Evolutionary conservation across 108 stramenopile species (phyloP), one percentile per base, ranked within the genome.

Genomic region (Skeletonema menzelii): DNA sequence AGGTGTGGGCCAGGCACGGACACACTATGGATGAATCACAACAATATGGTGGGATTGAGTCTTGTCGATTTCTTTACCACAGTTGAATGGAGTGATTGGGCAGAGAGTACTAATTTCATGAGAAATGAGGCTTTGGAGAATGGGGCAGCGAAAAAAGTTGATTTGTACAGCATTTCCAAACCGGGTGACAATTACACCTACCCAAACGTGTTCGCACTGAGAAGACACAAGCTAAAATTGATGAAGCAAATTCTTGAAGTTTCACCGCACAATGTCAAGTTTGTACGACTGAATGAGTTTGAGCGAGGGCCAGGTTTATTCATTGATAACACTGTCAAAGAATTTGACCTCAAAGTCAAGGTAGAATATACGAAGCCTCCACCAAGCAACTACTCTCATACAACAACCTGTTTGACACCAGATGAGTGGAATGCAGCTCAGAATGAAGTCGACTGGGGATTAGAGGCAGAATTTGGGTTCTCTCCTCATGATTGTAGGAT

Each of bases 11-110:
- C 73, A 27, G 31, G 37, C 2, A 60, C 69, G 0, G 27, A 37
- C n/a, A 60, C 42, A 42, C 27, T 81, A 15, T 81, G 80, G 80
- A 26, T 75, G 73, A 81, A 81, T 75, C 73, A 81, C 38, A 82
- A 79, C 47, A 59, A 22, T 14, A 17, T 79, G 12, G 37, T 32
- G 8, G 77, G 77, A 13, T 0, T 63, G n/a, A 37, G 58, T 1
- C 65, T 79, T 14, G 19, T 64, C 31, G 38, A 74, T 5, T 82
- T 82, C n/a, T 79, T 82, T 34, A 64, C 70, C 14, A 63, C 63
- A 44, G 53, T 75, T 32, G 59, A 68, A 35, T 81, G 80, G 80
- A 63, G 26, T 1, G 78, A 79, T 67, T 79, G 78, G 78, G 70
- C 78, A 11, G 78, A 79, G 53, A 79, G 78, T 31, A 61, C 72